These are phyloP conservation scores for Cladophialophora carrionii DNA, from an alignment of 2,329 filamentous ascomycete species.

Conservation along the genomic window DNA sequence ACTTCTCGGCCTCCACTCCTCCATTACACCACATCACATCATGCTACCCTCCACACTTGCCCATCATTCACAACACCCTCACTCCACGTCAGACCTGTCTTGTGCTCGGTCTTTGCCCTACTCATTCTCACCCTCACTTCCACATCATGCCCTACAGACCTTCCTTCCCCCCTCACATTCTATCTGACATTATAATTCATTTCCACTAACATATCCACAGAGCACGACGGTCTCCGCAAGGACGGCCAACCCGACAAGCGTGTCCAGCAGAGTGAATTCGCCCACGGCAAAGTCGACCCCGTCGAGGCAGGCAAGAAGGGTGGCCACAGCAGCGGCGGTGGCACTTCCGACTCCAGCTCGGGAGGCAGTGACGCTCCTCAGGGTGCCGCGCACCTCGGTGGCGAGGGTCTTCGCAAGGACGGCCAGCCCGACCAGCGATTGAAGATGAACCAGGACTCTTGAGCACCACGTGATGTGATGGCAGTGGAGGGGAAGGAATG, in stretches of 20 bases:
- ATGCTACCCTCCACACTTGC: neutral
- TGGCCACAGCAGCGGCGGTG: conserved; percentile 27
- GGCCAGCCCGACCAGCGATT: conserved; percentile 35
- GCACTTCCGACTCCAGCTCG: conserved; percentile 3
- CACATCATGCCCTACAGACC: neutral
- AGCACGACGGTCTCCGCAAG: conserved; percentile 38
- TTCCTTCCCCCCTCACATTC: neutral
- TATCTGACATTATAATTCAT: neutral
- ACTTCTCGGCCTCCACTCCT: neutral
- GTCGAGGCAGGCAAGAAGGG: conserved; percentile 36
- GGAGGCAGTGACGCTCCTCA: conserved; percentile 18
- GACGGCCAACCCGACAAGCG: conserved; percentile 35
- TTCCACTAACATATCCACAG: conserved; percentile 5
- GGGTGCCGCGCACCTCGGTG: conserved; percentile 26
- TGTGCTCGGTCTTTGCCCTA: neutral
- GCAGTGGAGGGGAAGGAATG: neutral
- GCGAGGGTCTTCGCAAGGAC: conserved; percentile 34
- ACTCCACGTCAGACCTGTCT: too few relatives aligned
- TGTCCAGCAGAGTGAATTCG: conserved; percentile 32
- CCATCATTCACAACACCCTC: too few relatives aligned
- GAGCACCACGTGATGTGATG: neutral
- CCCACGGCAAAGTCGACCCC: conserved; percentile 37
- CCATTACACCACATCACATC: neutral
- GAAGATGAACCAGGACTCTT: conserved; percentile 31
- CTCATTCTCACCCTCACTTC: neutral